These are phyloP conservation scores for Gracilaria domingensis DNA, from an alignment of 23 red algal genomes.

Conservation along the genomic window DNA sequence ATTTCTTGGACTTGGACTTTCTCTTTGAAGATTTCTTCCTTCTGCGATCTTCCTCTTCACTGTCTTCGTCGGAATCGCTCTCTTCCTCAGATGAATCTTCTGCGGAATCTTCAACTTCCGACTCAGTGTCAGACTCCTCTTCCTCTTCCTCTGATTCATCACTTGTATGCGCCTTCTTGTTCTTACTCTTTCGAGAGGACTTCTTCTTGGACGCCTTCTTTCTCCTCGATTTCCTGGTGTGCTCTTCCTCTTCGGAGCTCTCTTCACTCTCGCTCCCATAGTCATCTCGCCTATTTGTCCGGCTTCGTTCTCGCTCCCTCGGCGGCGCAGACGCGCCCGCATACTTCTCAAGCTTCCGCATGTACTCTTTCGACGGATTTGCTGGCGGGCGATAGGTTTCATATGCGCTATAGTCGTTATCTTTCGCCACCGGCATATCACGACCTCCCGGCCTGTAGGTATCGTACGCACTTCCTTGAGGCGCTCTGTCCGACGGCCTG, in stretches of 20 bases:
- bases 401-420: conserved; percentile 59
- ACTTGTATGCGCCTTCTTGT: conserved; percentile 6
- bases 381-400: conserved; percentile 69
- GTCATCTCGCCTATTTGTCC: neutral
- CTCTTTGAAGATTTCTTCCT: conserved; percentile 31
- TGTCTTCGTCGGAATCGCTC: conserved; percentile 11
- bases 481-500: conserved; percentile 13
- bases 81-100: conserved; percentile 25
- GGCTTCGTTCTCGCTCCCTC: conserved; percentile 1
- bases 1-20: conserved; percentile 48
- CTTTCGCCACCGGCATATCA: neutral
- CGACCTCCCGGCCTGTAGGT: conserved; percentile 51
- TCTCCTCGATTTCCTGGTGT: neutral
- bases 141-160: conserved; percentile 48
- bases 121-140: conserved; percentile 27
- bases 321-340: conserved; percentile 19
- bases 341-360: conserved; percentile 44
- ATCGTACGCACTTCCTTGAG: conserved; percentile 45
- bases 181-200: conserved; percentile 38
- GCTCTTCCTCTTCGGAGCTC: conserved; percentile 45
- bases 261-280: conserved; percentile 31
- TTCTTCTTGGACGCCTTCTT: conserved; percentile 5
- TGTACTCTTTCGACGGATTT: conserved; percentile 55
- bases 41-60: conserved; percentile 38
- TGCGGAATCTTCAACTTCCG: conserved; percentile 11